Conservation (phyloP, 2,329 filamentous ascomycete genomes). For the Aureobasidium sp. region DNA sequence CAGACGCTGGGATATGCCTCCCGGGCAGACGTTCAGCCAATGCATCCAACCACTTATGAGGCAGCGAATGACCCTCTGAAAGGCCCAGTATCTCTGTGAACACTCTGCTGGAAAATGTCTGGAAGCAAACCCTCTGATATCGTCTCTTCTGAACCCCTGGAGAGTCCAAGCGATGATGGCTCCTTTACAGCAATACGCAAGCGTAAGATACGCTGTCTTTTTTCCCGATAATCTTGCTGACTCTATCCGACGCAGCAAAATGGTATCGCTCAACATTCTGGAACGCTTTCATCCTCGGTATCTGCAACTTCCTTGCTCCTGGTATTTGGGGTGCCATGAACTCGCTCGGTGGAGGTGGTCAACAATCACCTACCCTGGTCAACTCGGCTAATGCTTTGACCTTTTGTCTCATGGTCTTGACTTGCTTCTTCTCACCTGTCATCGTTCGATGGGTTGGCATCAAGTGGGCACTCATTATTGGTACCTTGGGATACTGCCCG, state of each 20-base stretch:
- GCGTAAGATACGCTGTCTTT: background rate
- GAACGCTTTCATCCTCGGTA: conserved; percentile 75
- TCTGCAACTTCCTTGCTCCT: conserved; percentile 75
- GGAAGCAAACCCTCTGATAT: background rate
- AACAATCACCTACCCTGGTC: conserved; percentile 69
- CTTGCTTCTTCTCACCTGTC: conserved; percentile 70
- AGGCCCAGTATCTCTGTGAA: no score
- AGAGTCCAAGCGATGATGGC: conserved; percentile 9
- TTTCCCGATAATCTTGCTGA: background rate
- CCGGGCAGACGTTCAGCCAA: background rate
- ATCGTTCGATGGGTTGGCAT: conserved; percentile 75
- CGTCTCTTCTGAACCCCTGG: background rate
- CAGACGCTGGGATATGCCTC: background rate
- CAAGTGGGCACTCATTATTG: conserved; percentile 74
- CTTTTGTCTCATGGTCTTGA: conserved; percentile 78
- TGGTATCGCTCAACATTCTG: conserved; percentile 77
- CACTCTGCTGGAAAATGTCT: no score
- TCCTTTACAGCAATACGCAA: background rate
- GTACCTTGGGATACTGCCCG: conserved; percentile 76
- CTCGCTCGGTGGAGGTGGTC: conserved; percentile 74
- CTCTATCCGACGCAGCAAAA: conserved; percentile 23
- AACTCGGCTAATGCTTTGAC: conserved; percentile 77
- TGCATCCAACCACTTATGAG: no score
- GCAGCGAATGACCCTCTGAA: no score
- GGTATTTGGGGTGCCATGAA: conserved; percentile 79